Evolutionary conservation across 129 eudicot genomes (phyloP).

Genomic region (Artemisia tridentata): DNA sequence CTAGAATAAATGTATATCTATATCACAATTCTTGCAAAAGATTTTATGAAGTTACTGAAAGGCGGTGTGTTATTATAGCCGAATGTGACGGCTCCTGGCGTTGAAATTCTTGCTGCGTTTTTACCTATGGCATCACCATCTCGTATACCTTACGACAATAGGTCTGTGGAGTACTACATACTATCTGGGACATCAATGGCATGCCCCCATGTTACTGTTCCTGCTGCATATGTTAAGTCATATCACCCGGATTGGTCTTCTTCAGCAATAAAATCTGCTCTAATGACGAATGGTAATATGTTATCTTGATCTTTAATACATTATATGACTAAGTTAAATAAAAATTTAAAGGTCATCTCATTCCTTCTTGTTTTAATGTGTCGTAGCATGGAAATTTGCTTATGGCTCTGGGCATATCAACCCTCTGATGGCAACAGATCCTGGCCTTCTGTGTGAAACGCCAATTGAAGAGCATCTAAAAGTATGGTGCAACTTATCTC

Average conservation of each 20-base stretch:
- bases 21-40: no score
- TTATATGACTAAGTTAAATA: neutral
- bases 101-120: slow-evolving; percentile 23
- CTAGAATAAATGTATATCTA: no score
- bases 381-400: slow-evolving; percentile 39
- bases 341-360: no score
- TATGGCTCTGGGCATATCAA: slow-evolving; percentile 49
- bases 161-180: slow-evolving; percentile 15
- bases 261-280: slow-evolving; percentile 38
- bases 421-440: slow-evolving; percentile 41
- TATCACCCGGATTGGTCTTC: slow-evolving; percentile 37
- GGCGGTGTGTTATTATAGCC: slow-evolving; percentile 24
- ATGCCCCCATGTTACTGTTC: slow-evolving; percentile 32
- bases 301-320: neutral
- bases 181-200: slow-evolving; percentile 37
- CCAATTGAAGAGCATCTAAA: neutral
- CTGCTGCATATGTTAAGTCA: slow-evolving; percentile 35
- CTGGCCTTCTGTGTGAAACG: slow-evolving; percentile 48
- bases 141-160: neutral
- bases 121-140: slow-evolving; percentile 23
- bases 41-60: neutral
- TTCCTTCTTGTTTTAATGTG: neutral
- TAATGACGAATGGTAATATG: slow-evolving; percentile 36
- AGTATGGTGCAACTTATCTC: neutral
- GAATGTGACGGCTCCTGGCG: slow-evolving; percentile 31